Percentiles rank a stretch among this genome's conserved stretches.
phyloP scores from a whole-genome alignment of 2,329 filamentous ascomycete genomes.

The Ascochyta clinopodiicola region DNA sequence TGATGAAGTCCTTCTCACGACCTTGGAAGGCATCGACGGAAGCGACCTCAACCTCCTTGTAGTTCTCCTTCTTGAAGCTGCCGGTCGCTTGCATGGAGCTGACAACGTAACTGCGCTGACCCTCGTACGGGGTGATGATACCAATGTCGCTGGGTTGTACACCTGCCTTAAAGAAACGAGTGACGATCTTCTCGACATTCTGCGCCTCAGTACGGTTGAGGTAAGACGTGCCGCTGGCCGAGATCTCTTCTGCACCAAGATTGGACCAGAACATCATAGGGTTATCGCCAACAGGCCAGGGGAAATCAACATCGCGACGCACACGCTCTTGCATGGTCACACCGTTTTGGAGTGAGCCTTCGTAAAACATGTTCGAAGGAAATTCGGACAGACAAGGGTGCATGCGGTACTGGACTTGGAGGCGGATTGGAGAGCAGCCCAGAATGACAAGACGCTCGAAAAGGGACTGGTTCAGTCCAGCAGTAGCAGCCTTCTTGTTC shows the following conservation, averaged over 20 bases:
- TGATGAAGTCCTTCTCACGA: conserved; percentile 98
- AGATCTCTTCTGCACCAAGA: conserved; percentile 96
- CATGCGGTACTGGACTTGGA: conserved; percentile 99
- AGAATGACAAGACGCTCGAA: conserved; percentile 96
- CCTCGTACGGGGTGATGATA: conserved; percentile 98
- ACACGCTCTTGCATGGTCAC: conserved; percentile 89
- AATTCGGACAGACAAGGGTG: conserved; percentile 97
- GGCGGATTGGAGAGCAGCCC: conserved; percentile 85
- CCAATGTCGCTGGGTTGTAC: conserved; percentile 94
- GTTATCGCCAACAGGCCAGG: conserved; percentile 91
- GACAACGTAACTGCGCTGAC: conserved; percentile 96
- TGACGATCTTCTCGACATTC: conserved; percentile 98
- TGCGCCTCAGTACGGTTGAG: conserved; percentile 96
- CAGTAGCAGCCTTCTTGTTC: conserved; percentile 99
- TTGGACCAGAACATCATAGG: conserved; percentile 99
- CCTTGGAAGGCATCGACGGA: conserved; percentile 99
- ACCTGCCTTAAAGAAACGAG: conserved; percentile 97
- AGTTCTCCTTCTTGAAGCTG: conserved; percentile 96
- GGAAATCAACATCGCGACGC: conserved; percentile 93
- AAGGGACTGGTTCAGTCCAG: conserved; percentile 95
- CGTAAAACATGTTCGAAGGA: conserved; percentile 99
- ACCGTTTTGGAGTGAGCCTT: conserved; percentile 94
- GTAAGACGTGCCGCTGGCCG: conserved; percentile 95
- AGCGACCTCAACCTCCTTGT: conserved; percentile 98
- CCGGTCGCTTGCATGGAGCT: conserved; percentile 99